phyloP scores from a whole-genome alignment of 2,329 filamentous ascomycete genomes.

The Cytospora schulzeri region DNA sequence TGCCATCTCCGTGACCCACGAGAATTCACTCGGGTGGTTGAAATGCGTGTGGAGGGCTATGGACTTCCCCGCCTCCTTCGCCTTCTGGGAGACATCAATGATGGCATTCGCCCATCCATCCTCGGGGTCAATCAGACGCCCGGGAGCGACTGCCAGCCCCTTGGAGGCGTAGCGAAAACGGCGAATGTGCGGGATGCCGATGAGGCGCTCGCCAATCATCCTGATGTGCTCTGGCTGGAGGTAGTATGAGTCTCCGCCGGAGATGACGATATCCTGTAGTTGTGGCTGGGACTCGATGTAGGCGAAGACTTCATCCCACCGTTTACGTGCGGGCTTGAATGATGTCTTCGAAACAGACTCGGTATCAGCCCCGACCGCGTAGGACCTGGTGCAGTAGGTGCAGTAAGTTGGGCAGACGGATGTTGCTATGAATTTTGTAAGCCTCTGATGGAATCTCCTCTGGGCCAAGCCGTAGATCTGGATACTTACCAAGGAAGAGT shows the following conservation, averaged over 20 bases:
- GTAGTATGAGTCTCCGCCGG: conserved; percentile 64
- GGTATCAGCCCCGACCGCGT: conserved; percentile 59
- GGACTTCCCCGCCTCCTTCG: conserved; percentile 56
- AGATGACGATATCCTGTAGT: conserved; percentile 63
- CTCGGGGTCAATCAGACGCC: conserved; percentile 51
- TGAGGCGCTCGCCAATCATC: conserved; percentile 56
- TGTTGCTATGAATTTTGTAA: conserved; percentile 44
- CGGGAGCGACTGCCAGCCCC: conserved; percentile 61
- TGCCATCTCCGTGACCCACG: conserved; percentile 59
- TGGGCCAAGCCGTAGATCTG: neutral
- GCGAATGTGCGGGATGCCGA: conserved; percentile 59
- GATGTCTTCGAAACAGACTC: conserved; percentile 50
- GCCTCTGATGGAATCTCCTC: neutral
- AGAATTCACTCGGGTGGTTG: conserved; percentile 64
- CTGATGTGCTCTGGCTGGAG: conserved; percentile 54
- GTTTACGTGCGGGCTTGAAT: conserved; percentile 42
- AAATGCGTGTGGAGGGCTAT: conserved; percentile 68
- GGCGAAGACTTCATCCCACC: conserved; percentile 59
- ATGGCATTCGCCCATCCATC: conserved; percentile 59
- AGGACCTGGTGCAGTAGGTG: conserved; percentile 63
- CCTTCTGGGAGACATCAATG: conserved; percentile 52
- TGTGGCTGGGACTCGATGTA: conserved; percentile 55
- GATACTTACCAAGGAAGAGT: conserved; percentile 57
- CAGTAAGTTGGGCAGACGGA: conserved; percentile 66
- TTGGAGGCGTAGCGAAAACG: conserved; percentile 65